Percentiles rank a stretch among this genome's conserved stretches.
phyloP scores from a whole-genome alignment of 2,329 filamentous ascomycete genomes.

The Macroventuria anomochaeta region DNA sequence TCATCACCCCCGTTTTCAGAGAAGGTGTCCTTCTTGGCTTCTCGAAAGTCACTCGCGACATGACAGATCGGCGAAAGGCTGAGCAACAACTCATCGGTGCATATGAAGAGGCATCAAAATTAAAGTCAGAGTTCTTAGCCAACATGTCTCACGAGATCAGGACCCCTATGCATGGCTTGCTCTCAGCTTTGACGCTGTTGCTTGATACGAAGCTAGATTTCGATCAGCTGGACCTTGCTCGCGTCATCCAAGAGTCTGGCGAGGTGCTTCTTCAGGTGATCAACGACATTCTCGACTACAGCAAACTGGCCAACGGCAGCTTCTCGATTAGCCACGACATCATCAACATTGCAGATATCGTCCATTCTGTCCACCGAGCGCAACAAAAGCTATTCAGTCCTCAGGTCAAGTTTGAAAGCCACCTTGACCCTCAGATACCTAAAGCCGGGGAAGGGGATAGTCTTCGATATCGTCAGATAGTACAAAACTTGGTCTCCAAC shows the following conservation, averaged over 20 bases:
- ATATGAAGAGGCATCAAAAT: constrained; percentile 67
- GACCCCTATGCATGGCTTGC: constrained; percentile 68
- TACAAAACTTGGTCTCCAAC: constrained; percentile 68
- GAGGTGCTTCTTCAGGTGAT: constrained; percentile 66
- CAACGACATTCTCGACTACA: constrained; percentile 72
- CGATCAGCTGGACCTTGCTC: constrained; percentile 63
- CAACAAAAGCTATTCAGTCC: constrained; percentile 57
- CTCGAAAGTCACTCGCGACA: constrained; percentile 64
- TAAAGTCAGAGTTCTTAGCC: constrained; percentile 67
- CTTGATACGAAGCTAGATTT: constrained; percentile 60
- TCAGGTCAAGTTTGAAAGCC: constrained; percentile 55
- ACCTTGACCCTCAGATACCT: constrained; percentile 57
- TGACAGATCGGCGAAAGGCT: constrained; percentile 62
- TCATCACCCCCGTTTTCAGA: constrained; percentile 64
- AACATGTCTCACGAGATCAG: constrained; percentile 71
- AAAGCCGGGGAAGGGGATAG: constrained; percentile 62
- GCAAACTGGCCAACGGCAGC: constrained; percentile 66
- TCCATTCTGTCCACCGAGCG: constrained; percentile 59
- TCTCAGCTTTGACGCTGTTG: constrained; percentile 65
- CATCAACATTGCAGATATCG: constrained; percentile 56
- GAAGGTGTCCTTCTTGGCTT: constrained; percentile 62
- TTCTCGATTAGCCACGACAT: constrained; percentile 64
- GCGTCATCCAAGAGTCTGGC: constrained; percentile 66
- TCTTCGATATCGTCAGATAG: constrained; percentile 65
- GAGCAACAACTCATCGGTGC: constrained; percentile 63